Evolutionary conservation across 2,329 filamentous ascomycete genomes (phyloP).

Genomic region (Neurospora sp.): DNA sequence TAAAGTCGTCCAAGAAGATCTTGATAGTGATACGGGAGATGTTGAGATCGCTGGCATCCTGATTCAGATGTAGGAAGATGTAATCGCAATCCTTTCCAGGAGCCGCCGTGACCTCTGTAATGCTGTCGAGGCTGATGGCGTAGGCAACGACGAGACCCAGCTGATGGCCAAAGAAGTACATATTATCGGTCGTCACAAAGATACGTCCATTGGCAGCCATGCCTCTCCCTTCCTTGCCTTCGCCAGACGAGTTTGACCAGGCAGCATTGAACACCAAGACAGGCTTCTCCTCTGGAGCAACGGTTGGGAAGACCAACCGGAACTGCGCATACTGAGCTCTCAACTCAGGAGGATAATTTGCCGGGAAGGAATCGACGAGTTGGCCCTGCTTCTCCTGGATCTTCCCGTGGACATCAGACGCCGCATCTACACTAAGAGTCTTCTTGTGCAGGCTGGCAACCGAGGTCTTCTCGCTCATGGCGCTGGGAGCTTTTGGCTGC

Average conservation of each 20-base stretch:
- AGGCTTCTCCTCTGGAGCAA: constrained; percentile 66
- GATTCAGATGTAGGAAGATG: constrained; percentile 68
- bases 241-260: constrained; percentile 52
- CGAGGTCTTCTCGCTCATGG: constrained; percentile 17
- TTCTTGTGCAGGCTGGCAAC: constrained; percentile 27
- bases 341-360: constrained; percentile 71
- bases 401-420: constrained; percentile 3
- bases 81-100: constrained; percentile 89
- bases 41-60: constrained; percentile 51
- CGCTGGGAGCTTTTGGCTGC: constrained; percentile 24
- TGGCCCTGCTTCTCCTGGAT: constrained; percentile 4
- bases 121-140: constrained; percentile 60
- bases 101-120: constrained; percentile 82
- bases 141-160: constrained; percentile 84
- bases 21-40: constrained; percentile 77
- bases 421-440: constrained; percentile 32
- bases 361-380: constrained; percentile 48
- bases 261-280: constrained; percentile 88
- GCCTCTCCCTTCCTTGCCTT: constrained; percentile 30
- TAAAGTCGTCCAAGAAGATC: constrained; percentile 81
- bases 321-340: constrained; percentile 89
- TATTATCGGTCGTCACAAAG: constrained; percentile 75
- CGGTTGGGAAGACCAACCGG: constrained; percentile 76
- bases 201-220: constrained; percentile 65
- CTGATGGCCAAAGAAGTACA: constrained; percentile 96